Evolutionary conservation across 805 yeast species (phyloP).

Genomic region (Metschnikowia lochheadii): DNA sequence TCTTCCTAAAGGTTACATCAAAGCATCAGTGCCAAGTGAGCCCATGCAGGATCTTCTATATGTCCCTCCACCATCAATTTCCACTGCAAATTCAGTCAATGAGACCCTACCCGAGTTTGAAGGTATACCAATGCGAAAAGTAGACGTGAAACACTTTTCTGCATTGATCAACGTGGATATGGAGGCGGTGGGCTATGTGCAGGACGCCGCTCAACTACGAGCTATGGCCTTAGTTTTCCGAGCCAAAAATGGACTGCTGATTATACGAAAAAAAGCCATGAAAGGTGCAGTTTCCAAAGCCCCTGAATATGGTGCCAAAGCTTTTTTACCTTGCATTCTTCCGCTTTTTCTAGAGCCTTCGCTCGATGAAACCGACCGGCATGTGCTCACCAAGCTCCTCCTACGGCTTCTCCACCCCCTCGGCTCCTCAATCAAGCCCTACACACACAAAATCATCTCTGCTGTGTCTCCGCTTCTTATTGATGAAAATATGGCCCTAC

Average conservation of each 20-base stretch:
- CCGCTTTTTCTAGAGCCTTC: slow-evolving; percentile 71
- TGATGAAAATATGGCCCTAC: slow-evolving; percentile 72
- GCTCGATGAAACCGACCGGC: slow-evolving; percentile 79
- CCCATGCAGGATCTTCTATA: slow-evolving; percentile 30
- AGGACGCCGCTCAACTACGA: slow-evolving; percentile 54
- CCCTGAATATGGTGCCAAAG: slow-evolving; percentile 60
- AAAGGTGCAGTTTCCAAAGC: slow-evolving; percentile 64
- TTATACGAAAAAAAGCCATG: slow-evolving; percentile 63
- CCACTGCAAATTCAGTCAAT: slow-evolving; percentile 22
- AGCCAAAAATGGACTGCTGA: slow-evolving; percentile 75
- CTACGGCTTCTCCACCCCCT: slow-evolving; percentile 65
- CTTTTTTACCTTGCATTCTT: slow-evolving; percentile 64
- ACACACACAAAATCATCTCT: slow-evolving; percentile 62
- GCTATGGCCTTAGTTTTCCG: slow-evolving; percentile 62
- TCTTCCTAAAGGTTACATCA: slow-evolving; percentile 50
- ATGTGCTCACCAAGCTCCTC: slow-evolving; percentile 70
- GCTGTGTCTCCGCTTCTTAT: slow-evolving; percentile 76
- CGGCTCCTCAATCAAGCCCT: slow-evolving; percentile 65
- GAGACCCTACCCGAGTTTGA: slow-evolving; percentile 15
- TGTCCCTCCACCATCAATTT: slow-evolving; percentile 48
- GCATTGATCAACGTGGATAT: slow-evolving; percentile 39
- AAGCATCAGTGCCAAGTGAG: slow-evolving; percentile 26
- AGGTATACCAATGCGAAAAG: slow-evolving; percentile 41
- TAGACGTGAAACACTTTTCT: slow-evolving; percentile 70
- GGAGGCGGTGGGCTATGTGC: slow-evolving; percentile 12